Conservation (phyloP, 768 basidiomycete species). For the Harrya chromipes region DNA sequence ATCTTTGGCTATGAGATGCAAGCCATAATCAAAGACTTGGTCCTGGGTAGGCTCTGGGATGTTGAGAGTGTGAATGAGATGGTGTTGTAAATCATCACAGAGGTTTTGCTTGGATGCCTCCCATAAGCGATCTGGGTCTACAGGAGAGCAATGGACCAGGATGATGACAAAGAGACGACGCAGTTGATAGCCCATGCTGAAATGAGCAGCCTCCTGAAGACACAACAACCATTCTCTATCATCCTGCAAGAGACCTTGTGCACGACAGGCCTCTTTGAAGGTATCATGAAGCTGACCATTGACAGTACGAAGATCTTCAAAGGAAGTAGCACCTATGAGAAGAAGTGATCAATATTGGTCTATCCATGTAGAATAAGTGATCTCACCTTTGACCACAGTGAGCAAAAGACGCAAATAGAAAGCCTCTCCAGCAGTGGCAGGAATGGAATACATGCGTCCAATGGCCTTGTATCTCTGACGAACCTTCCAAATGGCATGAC, state of each 20-base stretch:
- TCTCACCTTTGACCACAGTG: slow-evolving; percentile 30
- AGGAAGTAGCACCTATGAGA: slow-evolving; percentile 24
- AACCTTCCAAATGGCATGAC: slow-evolving; percentile 27
- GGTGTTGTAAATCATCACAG: slow-evolving; percentile 6
- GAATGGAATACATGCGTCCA: slow-evolving; percentile 10
- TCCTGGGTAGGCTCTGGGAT: neutral
- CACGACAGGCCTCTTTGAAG: slow-evolving; percentile 39
- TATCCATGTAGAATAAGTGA: neutral
- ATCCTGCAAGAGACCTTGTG: slow-evolving; percentile 37
- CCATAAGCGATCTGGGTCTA: slow-evolving; percentile 25
- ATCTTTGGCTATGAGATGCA: neutral
- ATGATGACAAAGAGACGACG: slow-evolving; percentile 41
- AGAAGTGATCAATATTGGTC: no score
- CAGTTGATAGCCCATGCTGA: slow-evolving; percentile 37
- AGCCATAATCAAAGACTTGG: slow-evolving; percentile 2
- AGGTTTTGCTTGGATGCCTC: neutral
- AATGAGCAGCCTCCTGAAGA: slow-evolving; percentile 37
- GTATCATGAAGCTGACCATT: slow-evolving; percentile 24
- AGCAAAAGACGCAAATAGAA: slow-evolving; percentile 42
- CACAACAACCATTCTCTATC: slow-evolving; percentile 46
- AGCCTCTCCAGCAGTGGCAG: slow-evolving; percentile 31
- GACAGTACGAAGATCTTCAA: slow-evolving; percentile 24
- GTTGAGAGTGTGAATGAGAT: neutral
- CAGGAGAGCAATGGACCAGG: slow-evolving; percentile 33
- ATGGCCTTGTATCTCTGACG: slow-evolving; percentile 19